Evolutionary conservation across 176 grass and related monocot species (phyloP), one percentile per base, ranked within the genome.

Genomic region (Oryza longistaminata): DNA sequence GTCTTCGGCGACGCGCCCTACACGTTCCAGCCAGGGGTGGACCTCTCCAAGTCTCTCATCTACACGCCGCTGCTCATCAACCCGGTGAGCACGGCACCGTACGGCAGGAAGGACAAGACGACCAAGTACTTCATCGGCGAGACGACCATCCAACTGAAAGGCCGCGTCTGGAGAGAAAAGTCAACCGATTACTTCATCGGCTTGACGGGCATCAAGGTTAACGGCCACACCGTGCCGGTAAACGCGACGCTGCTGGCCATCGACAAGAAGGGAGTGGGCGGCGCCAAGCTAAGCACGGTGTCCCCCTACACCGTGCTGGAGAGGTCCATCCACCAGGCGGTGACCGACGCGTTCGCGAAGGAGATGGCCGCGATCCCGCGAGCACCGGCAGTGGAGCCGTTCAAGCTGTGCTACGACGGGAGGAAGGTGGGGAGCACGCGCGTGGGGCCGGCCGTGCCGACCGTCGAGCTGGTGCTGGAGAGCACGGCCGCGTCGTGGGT

Each of bases 41-140:
- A 91, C 27, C 60, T 80, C 16, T 87, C 89, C 2, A 70, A 66
- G 31, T 79, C 45, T 64, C 89, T 91, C 24, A 67, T 58, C 15
- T 91, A 91, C 80, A 91, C 89, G 3, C 89, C 85, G 22, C 81
- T 91, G 46, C 75, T 91, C 34, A 2, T 91, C 81, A 91, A 87
- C 22, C 89, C 89, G 24, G 85, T 87, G 27, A 91, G 89, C 89
- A 87, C 89, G 26, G 85, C 81, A 1, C 39, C 39, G 39, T 40
- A 40, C 39, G 39, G 39, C 6, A 40, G 39, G 39, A 40, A 40
- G 39, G 39, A 40, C 39, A 40, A 40, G 39, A 40, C 39, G 7
- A 40, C 7, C 39, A 40, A 40, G 39, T 40, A 40, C 39, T 40
- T 40, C 39, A 40, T 40, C 39, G 85, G 66, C n/a, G 22, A 40